A percentile compares a stretch with the other conserved stretches of the same genome.
phyloP scores from a whole-genome alignment of 2,329 filamentous ascomycete species.

The Diaporthe caulivora region DNA sequence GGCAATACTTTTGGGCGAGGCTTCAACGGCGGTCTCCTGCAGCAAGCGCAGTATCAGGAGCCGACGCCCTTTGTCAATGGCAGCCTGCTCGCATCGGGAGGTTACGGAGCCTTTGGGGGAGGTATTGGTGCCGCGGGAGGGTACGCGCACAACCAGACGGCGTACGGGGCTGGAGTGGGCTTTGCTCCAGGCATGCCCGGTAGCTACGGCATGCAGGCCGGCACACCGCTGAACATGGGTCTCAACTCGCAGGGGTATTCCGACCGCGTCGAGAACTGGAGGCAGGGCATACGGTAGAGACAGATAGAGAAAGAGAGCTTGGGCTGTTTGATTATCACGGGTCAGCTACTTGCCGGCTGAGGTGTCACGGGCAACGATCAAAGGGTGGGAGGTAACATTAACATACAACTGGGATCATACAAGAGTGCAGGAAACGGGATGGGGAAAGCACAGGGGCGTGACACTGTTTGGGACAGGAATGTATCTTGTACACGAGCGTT shows the following conservation, averaged over 20 bases:
- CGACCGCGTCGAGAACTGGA: slow-evolving; percentile 52
- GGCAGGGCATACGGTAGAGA: slow-evolving; percentile 46
- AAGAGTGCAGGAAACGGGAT: neutral
- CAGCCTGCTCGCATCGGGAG: slow-evolving; percentile 32
- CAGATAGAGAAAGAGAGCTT: neutral
- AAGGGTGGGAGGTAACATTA: neutral
- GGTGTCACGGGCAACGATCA: neutral
- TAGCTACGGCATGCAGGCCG: slow-evolving; percentile 40
- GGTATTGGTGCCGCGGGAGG: slow-evolving; percentile 35
- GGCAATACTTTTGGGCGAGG: slow-evolving; percentile 35
- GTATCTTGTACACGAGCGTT: slow-evolving; percentile 35
- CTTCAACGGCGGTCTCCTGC: slow-evolving; percentile 36
- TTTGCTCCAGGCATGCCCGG: slow-evolving; percentile 35
- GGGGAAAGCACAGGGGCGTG: neutral
- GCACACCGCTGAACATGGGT: slow-evolving; percentile 37
- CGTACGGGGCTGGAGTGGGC: slow-evolving; percentile 36
- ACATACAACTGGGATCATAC: neutral
- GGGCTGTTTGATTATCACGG: neutral
- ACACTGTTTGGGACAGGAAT: slow-evolving; percentile 2
- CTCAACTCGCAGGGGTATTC: slow-evolving; percentile 42
- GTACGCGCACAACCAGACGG: slow-evolving; percentile 36
- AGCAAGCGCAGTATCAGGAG: slow-evolving; percentile 37
- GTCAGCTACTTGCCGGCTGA: neutral
- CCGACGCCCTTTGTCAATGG: slow-evolving; percentile 35
- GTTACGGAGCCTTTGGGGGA: slow-evolving; percentile 31